Base-by-base conservation (phyloP, 1,284 basidiomycete species). In the Cutaneotrichosporon arboriforme region DNA sequence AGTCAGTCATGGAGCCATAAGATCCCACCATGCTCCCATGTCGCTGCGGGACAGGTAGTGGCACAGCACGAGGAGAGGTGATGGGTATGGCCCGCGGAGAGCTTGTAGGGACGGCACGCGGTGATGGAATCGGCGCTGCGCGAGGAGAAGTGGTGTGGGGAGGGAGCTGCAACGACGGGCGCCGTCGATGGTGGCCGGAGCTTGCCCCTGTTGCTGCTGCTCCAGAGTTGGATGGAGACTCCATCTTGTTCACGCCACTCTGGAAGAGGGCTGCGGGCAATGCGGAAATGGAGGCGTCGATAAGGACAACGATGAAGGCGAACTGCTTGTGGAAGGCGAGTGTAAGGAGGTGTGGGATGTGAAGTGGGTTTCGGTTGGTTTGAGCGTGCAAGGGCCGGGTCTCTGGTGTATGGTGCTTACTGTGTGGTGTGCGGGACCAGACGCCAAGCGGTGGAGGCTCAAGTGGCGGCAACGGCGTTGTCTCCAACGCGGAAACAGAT, bases 41-140 rank as follows among this genome's bases (percentile, higher is more conserved):
- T 8, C 63, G 61, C 49, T 57, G 58, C 8, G 63, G 63, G n/a
- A 65, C 61, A 8, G 63, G 59, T 5, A 62, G 54, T 2, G 61
- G 57, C 1, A 57, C 51, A 0, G 54, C 51, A 14, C 60, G 60
- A 2, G 62, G 62, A 7, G 57, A 59, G 8, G 57, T 33, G 22
- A 64, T 49, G 34, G 62, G 51, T 10, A 48, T 37, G 5, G 52
- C 46, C 1, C 53, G 54, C 4, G 54, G 52, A 2, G 49, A 51
- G 35, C 50, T 37, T 23, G 34, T 52, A 49, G 46, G 18, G 33
- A 53, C 13, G 9, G 37, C 20, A 22, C 40, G 34, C 2, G 46
- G 46, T 7, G 46, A 38, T 31, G 43, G 37, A 10, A 47, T 22
- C 1, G 40, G 35, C 35, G 44, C 8, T 34, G 36, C 15, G 7